phyloP scores from a whole-genome alignment of 768 basidiomycete genomes.

The Panellus pusillus region DNA sequence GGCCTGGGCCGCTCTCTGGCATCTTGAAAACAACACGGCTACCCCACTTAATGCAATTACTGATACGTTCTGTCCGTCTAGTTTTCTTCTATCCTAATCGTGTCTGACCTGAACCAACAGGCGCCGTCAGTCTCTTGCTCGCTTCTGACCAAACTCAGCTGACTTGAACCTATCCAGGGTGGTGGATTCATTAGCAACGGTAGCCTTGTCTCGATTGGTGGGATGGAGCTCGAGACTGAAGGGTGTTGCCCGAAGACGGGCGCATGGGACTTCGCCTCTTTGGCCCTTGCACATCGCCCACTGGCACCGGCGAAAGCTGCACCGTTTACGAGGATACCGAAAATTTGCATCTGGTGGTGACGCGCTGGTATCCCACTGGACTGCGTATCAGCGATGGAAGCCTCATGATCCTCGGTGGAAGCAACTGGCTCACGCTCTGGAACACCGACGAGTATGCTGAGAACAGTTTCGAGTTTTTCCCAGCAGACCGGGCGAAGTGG shows the following conservation, averaged over 20 bases:
- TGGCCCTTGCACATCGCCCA: conserved; percentile 24
- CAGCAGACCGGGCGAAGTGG: conserved; percentile 18
- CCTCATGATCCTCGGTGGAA: conserved; percentile 34
- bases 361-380: conserved; percentile 27
- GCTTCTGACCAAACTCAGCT: too few relatives aligned
- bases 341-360: conserved; percentile 20
- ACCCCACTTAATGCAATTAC: conserved; percentile 17
- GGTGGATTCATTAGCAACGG: conserved; percentile 24
- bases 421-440: conserved; percentile 30
- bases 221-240: conserved; percentile 11
- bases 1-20: conserved; percentile 24
- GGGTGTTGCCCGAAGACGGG: conserved; percentile 16
- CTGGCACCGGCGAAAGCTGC: conserved; percentile 18
- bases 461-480: conserved; percentile 25
- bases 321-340: conserved; percentile 26
- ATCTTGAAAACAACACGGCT: conserved; percentile 22
- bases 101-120: too few relatives aligned
- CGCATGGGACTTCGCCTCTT: conserved; percentile 25
- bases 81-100: too few relatives aligned
- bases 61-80: conserved; percentile 22
- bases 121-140: too few relatives aligned
- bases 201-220: conserved; percentile 21
- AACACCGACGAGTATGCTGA: conserved; percentile 12
- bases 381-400: conserved; percentile 23
- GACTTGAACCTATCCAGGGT: background rate